Base-by-base conservation (phyloP, 78 protist genomes). In the Chrysochromulina parva region DNA sequence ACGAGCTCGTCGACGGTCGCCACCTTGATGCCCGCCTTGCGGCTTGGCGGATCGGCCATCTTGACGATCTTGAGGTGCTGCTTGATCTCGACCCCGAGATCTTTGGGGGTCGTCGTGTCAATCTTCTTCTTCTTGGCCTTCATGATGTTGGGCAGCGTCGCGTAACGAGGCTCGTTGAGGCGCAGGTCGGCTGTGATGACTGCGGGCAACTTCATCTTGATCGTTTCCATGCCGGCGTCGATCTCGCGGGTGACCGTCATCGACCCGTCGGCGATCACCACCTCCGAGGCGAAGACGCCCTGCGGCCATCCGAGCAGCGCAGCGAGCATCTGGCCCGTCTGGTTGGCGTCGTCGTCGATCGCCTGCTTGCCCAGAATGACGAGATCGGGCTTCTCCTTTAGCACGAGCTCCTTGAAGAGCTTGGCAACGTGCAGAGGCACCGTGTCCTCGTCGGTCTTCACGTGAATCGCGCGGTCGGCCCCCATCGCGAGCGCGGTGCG, bases 401-500 rank as follows among this genome's bases (percentile, higher is more conserved):
- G 94, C 1, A 60, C 96, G 54, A 98, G 66, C 88, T 93, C 90
- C 48, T 71, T 52, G 57, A 98, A 62, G 16, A 97, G 62, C 93
- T 97, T 97, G 38, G 99, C 99, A 11, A 97, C 98, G 48, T 80
- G 88, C 6, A 97, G 94, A 48, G 99, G 98, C 80, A 52, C 55
- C 4, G 19, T 7, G 20, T n/a, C 94, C 1, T 11, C 93, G 14
- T 84, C 96, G n/a, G 91, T 66, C 47, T 71, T 69, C 10, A 98
- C 95, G 90, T 97, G 99, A 48, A 98, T 90, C 55, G 96, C 97
- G 5, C 96, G 81, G 94, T 98, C 99, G 6, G 98, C 98, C 26
- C 99, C 99, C 95, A 97, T 97, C 16, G 99, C 99, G 53, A 98
- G 71, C 24, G 98, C 98, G 1, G 96, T 95, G 58, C 96, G 94